Conservation (phyloP, 192 early-diverging fungal species). For the Gaertneriomyces sp. region DNA sequence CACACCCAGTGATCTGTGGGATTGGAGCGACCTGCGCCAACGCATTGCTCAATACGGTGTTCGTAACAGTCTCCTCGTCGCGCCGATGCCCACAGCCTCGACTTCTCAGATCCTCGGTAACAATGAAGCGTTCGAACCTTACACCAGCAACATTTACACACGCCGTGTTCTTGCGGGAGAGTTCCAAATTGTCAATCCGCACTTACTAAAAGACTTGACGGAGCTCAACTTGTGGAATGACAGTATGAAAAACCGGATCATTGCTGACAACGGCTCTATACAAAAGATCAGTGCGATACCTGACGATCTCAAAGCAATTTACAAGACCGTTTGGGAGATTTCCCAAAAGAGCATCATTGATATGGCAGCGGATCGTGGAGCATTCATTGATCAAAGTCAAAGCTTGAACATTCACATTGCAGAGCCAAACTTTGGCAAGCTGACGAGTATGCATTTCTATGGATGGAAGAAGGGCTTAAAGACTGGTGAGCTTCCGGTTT, state of each 20-base stretch:
- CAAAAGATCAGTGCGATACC: constrained; percentile 77
- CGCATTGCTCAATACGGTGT: constrained; percentile 79
- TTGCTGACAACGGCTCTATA: constrained; percentile 84
- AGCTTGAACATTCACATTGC: constrained; percentile 93
- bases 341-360: constrained; percentile 83
- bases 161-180: constrained; percentile 94
- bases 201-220: constrained; percentile 91
- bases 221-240: constrained; percentile 93
- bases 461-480: constrained; percentile 97
- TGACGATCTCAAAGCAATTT: constrained; percentile 83
- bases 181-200: constrained; percentile 98
- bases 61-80: constrained; percentile 89
- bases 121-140: constrained; percentile 75
- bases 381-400: constrained; percentile 96
- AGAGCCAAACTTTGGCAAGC: constrained; percentile 89
- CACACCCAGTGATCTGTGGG: constrained; percentile 73
- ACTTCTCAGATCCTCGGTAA: constrained; percentile 96
- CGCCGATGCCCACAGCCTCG: constrained; percentile 97
- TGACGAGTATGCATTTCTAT: constrained; percentile 98
- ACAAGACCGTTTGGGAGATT: constrained; percentile 98
- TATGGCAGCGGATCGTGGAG: constrained; percentile 95
- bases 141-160: constrained; percentile 90
- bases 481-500: constrained; percentile 58
- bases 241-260: constrained; percentile 88
- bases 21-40: constrained; percentile 81